Base-by-base conservation (phyloP, 768 basidiomycete genomes). In the Russula abietina region DNA sequence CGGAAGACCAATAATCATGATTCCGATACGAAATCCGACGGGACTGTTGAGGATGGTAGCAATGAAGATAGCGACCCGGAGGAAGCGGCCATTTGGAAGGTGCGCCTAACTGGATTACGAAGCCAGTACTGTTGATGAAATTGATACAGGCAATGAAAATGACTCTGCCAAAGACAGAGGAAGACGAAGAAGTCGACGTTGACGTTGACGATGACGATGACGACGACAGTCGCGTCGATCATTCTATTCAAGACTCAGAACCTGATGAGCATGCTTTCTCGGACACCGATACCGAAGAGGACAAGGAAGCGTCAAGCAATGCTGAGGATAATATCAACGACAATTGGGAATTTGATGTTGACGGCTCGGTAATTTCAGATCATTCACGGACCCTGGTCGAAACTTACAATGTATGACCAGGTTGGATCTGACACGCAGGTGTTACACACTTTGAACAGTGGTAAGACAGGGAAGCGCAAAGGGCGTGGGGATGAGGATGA, bases 41-140 rank as follows among this genome's bases (percentile, higher is more conserved):
- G 60, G 3, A 73, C 67, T n/a, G 72, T 68, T 9, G 75, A 71
- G 1, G 73, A 66, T 36, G 74, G 67, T 10, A 74, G 74, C 3
- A 80, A 76, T 33, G 75, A n/a, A 22, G 75, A 73, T 46, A 83
- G 79, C 58, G 82, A 81, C 50, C 66, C 72, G 1, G 83, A 83
- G 14, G 89, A 91, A 69, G 85, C 76, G 19, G 90, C 89, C 69
- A 82, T 96, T 19, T 98, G 94, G 94, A 93, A 89, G 86, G 94
- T 93, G 67, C 62, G 76, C 66, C 4, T 11, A 46, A 43, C 11
- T 22, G 28, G 49, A 55, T n/a, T n/a, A 10, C 33, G 33, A 24
- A 19, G 52, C 12, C 22, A 28, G 63, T 28, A 32, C 56, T n/a
- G 54, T 14, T 62, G 24, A 54, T 58, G 33, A 22, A 66, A 30